A percentile compares a stretch with the other conserved stretches of the same genome.
Evolutionary conservation across 306 rosid genomes (phyloP).

Genomic region (Nissolia schottii): DNA sequence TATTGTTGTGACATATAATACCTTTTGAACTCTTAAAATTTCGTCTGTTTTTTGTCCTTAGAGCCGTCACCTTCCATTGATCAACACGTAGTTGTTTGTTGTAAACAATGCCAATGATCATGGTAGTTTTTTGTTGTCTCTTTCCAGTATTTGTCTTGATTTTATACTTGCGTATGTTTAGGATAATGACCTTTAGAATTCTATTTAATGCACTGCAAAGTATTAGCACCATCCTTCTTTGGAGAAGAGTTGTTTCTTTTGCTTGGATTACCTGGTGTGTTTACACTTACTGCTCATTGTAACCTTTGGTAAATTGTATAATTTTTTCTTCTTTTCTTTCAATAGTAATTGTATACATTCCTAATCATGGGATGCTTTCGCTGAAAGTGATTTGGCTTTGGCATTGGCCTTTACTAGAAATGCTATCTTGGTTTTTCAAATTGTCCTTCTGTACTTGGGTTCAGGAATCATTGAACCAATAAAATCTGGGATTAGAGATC

Average conservation of each 20-base stretch:
- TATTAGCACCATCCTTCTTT: not conserved
- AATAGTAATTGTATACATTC: not conserved
- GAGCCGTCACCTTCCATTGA: not conserved
- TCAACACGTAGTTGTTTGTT: not conserved
- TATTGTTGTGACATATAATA: not conserved
- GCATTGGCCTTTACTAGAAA: not conserved
- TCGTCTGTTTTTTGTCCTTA: not conserved
- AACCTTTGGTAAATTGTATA: not conserved
- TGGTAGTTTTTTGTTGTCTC: not conserved
- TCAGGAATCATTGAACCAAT: slow-evolving; percentile 88
- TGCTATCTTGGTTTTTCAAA: not conserved
- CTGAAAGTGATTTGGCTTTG: not conserved
- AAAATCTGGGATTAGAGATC: slow-evolving; percentile 93
- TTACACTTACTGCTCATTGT: not conserved
- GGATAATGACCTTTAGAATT: not conserved
- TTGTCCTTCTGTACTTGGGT: slow-evolving; percentile 10
- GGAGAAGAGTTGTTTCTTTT: not conserved
- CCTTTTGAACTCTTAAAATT: not conserved
- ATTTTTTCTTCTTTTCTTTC: not conserved
- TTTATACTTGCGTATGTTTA: not conserved
- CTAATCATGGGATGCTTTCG: not conserved
- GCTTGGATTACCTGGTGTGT: not conserved
- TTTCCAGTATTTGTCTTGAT: not conserved
- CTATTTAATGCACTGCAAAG: slow-evolving; percentile 1
- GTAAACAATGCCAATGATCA: not conserved